Evolutionary conservation across 1,139 yeast genomes (phyloP).

Genomic region (Yamadazyma membranifaciens): DNA sequence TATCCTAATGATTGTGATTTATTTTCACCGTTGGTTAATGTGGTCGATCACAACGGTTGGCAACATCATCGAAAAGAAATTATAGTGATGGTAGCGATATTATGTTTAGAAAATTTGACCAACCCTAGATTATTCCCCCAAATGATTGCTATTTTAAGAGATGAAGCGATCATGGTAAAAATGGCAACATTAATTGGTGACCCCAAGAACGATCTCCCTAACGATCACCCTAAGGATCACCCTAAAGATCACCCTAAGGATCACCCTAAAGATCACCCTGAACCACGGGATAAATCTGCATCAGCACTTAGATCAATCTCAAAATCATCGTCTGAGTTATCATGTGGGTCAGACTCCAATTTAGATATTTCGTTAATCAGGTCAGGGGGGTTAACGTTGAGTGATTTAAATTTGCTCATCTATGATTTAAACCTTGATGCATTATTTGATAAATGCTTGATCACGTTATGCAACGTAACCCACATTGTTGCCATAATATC

Average conservation of each 20-base stretch:
- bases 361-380: too few species aligned
- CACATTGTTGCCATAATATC: background rate
- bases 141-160: background rate
- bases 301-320: background rate
- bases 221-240: too few species aligned
- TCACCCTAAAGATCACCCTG: too few species aligned
- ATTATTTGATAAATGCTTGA: background rate
- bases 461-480: background rate
- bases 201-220: too few species aligned
- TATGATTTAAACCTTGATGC: background rate
- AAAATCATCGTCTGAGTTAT: too few species aligned
- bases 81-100: conserved; percentile 1
- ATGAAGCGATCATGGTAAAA: background rate
- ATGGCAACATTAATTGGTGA: background rate
- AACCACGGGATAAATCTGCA: too few species aligned
- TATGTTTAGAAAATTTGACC: conserved; percentile 2
- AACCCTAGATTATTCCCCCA: background rate
- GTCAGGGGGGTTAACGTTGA: background rate
- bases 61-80: background rate
- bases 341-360: too few species aligned
- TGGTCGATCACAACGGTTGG: conserved; percentile 1
- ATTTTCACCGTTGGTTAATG: conserved; percentile 3
- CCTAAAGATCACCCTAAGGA: too few species aligned
- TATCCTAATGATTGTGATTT: conserved; percentile 5
- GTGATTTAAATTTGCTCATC: background rate